These are phyloP conservation scores for Melampsora larici-populina DNA, from an alignment of 1,284 basidiomycete species.

Conservation along the genomic window DNA sequence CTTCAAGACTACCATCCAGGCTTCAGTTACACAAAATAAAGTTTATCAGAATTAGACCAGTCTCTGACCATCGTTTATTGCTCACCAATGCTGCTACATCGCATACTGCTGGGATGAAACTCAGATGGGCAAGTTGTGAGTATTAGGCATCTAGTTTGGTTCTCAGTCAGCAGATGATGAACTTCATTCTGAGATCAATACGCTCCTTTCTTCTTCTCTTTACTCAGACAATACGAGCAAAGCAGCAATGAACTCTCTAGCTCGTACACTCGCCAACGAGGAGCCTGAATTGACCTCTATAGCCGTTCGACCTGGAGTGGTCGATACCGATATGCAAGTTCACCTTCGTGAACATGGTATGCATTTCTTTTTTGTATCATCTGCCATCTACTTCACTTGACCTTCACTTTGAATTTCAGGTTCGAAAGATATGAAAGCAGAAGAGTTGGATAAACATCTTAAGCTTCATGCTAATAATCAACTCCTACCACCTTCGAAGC, in stretches of 20 bases:
- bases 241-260: conserved; percentile 41
- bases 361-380: background rate
- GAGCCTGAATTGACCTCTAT: conserved; percentile 28
- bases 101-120: background rate
- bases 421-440: background rate
- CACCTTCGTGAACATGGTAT: conserved; percentile 14
- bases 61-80: too few species aligned
- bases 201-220: background rate
- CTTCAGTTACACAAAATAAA: background rate
- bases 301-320: conserved; percentile 26
- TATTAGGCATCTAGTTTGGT: too few species aligned
- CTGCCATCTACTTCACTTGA: background rate
- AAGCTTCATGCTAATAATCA: conserved; percentile 3
- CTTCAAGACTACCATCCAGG: background rate
- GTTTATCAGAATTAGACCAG: background rate
- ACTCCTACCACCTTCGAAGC: conserved; percentile 5
- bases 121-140: conserved; percentile 1
- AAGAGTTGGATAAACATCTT: conserved; percentile 10
- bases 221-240: conserved; percentile 38
- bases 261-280: conserved; percentile 34
- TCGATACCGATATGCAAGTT: conserved; percentile 36
- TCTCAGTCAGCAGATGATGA: too few species aligned
- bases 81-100: too few species aligned
- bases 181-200: background rate
- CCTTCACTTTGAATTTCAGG: background rate